Evolutionary conservation across 2,329 filamentous ascomycete genomes (phyloP).

Genomic region (Cytospora schulzeri): DNA sequence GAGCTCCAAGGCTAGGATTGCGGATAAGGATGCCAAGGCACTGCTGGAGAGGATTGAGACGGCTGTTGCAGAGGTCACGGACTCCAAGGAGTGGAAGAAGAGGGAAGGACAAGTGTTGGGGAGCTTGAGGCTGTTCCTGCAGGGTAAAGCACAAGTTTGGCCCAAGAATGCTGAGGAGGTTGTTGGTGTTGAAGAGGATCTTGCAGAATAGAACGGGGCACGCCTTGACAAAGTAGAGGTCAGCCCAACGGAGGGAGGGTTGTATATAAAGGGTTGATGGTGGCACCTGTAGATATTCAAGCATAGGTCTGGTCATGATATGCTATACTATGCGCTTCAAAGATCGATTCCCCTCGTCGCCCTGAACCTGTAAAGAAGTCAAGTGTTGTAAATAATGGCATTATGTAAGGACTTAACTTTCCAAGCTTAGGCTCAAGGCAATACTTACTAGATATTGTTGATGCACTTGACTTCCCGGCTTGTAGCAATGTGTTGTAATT

Average conservation of each 20-base stretch:
- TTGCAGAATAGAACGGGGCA: conserved; percentile 3
- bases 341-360: no score
- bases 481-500: not conserved
- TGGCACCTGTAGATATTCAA: not conserved
- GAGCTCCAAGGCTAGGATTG: conserved; percentile 62
- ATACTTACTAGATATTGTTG: no score
- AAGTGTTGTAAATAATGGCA: not conserved
- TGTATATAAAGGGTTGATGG: not conserved
- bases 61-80: conserved; percentile 36
- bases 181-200: not conserved
- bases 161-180: conserved; percentile 10
- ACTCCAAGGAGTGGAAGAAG: conserved; percentile 44
- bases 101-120: conserved; percentile 47
- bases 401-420: not conserved
- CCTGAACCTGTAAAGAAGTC: not conserved
- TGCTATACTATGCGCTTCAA: not conserved
- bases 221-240: not conserved
- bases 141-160: conserved; percentile 38
- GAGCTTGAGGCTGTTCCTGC: conserved; percentile 41
- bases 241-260: not conserved
- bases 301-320: not conserved
- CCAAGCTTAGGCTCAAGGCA: not conserved
- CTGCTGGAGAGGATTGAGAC: conserved; percentile 56
- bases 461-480: not conserved
- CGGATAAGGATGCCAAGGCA: conserved; percentile 59